Evolutionary conservation across 257 asterid genomes (phyloP), one percentile per base, ranked within the genome.

Genomic region (Knoxia roxburghii): DNA sequence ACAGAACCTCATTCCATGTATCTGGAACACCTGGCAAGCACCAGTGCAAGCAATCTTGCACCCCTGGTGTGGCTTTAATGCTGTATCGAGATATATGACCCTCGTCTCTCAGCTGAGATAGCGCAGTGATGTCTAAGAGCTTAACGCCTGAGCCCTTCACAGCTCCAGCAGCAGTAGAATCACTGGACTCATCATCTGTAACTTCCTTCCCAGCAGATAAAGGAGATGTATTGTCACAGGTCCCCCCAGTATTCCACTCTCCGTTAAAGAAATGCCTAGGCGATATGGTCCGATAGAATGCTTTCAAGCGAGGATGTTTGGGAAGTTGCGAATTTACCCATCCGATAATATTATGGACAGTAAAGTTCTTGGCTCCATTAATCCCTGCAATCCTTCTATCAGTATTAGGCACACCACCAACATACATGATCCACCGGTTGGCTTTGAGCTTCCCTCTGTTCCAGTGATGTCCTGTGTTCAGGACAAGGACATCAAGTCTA

Each of bases 391-490:
- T 79, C 80, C 79, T 87, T 69, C 76, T 72, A 68, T 89, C 73
- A 26, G 80, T 89, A 73, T 89, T 86, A 21, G 95, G 97, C 45
- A 45, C 80, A 26, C 96, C 98, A 1, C 80, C 84, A 4, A 89
- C 90, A n/a, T 92, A 74, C 96, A 92, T 89, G 77, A 86, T 78
- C 97, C 97, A 92, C 51, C 90, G 72, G 55, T 92, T 92, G 76
- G 93, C 91, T 0, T 79, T 81, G 5, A 92, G 85, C 75, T 92
- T 92, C 64, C 95, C 97, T 71, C 92, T 82, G 49, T 89, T 92
- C 98, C 98, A 92, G 71, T 89, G 98, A 83, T 92, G 98, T 9
- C 98, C 98, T 0, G 98, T 87, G 68, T 92, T 92, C n/a, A 92
- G 85, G 29, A 92, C 89, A 51, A 92, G 91, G 64, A 86, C 87